Percentiles rank a stretch among this genome's conserved stretches.
Conservation (phyloP, 257 asterid genomes). For the Solanum tacnaense region DNA sequence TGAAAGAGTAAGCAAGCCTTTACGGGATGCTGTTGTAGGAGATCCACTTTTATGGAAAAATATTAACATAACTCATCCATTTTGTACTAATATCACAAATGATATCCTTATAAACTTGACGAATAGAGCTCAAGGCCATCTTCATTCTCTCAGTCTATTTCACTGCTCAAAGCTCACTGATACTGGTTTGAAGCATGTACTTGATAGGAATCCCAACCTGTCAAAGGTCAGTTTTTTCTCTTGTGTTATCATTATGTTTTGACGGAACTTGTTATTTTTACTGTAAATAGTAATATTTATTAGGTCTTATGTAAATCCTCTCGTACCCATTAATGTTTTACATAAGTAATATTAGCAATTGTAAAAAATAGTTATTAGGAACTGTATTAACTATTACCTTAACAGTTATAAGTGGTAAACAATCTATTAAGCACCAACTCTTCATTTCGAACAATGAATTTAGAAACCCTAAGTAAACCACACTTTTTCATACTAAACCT, state of each 20-base stretch:
- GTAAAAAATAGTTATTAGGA: neutral
- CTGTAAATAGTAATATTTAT: neutral
- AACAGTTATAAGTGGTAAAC: neutral
- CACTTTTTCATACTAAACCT: conserved; percentile 7
- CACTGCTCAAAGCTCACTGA: conserved; percentile 42
- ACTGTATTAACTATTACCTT: neutral
- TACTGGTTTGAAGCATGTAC: conserved; percentile 42
- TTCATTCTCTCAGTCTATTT: conserved; percentile 47
- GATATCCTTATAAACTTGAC: conserved; percentile 48
- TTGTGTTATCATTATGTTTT: neutral
- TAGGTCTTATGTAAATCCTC: neutral
- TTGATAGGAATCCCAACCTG: conserved; percentile 41
- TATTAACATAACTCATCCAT: conserved; percentile 28
- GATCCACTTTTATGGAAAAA: conserved; percentile 69
- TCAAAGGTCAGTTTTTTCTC: conserved; percentile 40
- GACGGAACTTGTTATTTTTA: neutral
- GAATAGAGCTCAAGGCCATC: conserved; percentile 58
- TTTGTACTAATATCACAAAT: conserved; percentile 30
- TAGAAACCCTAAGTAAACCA: conserved; percentile 21
- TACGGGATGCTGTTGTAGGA: conserved; percentile 41
- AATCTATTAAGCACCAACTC: neutral
- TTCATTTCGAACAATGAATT: conserved; percentile 25
- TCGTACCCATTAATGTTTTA: neutral
- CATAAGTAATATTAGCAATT: neutral
- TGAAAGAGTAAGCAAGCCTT: conserved; percentile 60